Base-by-base conservation (phyloP, 2,329 filamentous ascomycete genomes). In the Alternaria burnsii region DNA sequence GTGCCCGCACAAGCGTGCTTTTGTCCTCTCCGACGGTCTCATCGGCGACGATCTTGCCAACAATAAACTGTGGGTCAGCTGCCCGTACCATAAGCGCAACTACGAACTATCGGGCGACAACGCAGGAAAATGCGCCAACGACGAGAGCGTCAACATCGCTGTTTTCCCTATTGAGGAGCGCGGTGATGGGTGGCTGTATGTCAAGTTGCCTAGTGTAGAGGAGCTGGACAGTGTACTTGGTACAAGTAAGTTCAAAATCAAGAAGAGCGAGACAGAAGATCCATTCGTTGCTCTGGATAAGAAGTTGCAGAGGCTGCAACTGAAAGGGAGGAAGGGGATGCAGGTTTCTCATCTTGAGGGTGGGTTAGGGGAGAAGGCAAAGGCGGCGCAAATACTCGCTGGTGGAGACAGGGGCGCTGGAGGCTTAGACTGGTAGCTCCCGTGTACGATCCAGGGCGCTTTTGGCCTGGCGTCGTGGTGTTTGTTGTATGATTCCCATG, bases 1-100 rank as follows among this genome's bases (percentile, higher is more conserved):
- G 93, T 97, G 93, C 76, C 93, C 93, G 10, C 93, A 97, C 81
- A 95, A 94, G 80, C 89, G 93, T 11, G 89, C 93, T 1, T 97
- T 97, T 72, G 90, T 94, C n/a, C 87, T 97, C 26, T 91, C 90
- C 0, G 94, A 97, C 75, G 92, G 93, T 1, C 82, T 97, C 9
- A 86, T 97, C 47, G 93, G 94, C 41, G 89, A 92, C 66, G 85
- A 88, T 62, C 63, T 76, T 60, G 77, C 83, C 44, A 84, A 77
- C 54, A 82, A 87, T 63, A 89, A 88, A 61, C 88, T 93, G n/a
- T 97, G 91, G 89, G 87, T 97, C 18, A 92, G 89, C 1, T 97
- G 93, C 73, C 93, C 93, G 0, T 88, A 90, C 78, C 93, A 97
- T 82, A 97, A 97, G 82, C 88, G 92, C 67, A 97, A 97, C 81